Percentiles rank a stretch among this genome's conserved stretches.
These are phyloP conservation scores for Aspergillus saccharolyticus DNA, from an alignment of 495 filamentous ascomycete genomes.

Conservation along the genomic window DNA sequence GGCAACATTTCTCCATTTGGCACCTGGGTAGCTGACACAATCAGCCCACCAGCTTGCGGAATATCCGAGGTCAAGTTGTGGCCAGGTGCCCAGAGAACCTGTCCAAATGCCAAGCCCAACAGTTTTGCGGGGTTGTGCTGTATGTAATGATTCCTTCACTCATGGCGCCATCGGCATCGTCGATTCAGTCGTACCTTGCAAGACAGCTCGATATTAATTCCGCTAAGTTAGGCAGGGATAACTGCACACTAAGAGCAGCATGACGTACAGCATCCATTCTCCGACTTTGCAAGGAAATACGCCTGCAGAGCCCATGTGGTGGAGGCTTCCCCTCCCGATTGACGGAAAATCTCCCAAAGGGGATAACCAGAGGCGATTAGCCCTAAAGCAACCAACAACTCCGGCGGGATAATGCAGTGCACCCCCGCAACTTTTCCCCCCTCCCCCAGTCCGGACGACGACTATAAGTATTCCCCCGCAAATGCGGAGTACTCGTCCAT, in stretches of 20 bases:
- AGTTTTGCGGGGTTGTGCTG: neutral
- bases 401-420: slow-evolving; percentile 3
- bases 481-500: neutral
- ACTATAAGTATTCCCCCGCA: neutral
- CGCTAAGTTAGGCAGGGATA: neutral
- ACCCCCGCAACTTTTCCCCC: neutral
- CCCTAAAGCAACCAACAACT: neutral
- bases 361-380: neutral
- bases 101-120: neutral
- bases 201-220: neutral
- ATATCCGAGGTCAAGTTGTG: neutral
- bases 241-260: neutral
- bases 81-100: neutral
- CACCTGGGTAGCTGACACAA: neutral
- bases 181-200: neutral
- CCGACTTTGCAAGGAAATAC: neutral
- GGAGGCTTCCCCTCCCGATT: neutral
- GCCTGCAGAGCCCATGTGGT: neutral
- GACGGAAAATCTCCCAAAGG: slow-evolving; percentile 1
- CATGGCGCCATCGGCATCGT: neutral
- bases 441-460: neutral
- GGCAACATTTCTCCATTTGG: too few relatives aligned
- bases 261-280: neutral
- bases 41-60: neutral
- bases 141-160: neutral